These are phyloP conservation scores for Rhodotorula sp. DNA, from an alignment of 1,284 basidiomycete species.

Conservation along the genomic window DNA sequence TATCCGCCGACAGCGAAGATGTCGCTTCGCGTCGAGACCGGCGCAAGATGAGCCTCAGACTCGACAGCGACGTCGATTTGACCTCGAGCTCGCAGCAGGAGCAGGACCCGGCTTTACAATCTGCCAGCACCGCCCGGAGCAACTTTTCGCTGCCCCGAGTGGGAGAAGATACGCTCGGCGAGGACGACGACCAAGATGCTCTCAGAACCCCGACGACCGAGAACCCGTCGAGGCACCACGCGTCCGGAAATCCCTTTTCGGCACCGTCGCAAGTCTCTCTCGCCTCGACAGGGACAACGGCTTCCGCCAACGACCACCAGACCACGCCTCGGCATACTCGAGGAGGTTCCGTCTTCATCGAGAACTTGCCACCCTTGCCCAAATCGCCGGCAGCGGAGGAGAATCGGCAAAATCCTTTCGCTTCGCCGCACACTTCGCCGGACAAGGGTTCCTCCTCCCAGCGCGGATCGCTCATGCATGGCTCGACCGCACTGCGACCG, in stretches of 20 bases:
- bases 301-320: too few relatives aligned
- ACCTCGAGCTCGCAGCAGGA: too few relatives aligned
- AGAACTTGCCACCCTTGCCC: constrained; percentile 12
- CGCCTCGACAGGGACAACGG: background rate
- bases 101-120: background rate
- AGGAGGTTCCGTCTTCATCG: constrained; percentile 14
- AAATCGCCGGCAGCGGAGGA: background rate
- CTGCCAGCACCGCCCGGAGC: background rate
- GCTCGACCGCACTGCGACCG: background rate
- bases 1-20: background rate
- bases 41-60: constrained; percentile 4
- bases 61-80: background rate
- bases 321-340: background rate
- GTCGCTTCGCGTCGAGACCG: background rate
- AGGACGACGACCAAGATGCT: background rate
- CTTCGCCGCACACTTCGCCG: background rate
- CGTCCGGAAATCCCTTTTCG: constrained; percentile 5
- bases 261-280: constrained; percentile 9
- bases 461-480: background rate
- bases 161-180: constrained; percentile 3
- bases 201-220: background rate
- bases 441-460: background rate
- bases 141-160: background rate
- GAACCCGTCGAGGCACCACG: background rate
- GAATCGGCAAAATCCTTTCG: background rate